Percentiles rank a stretch among this genome's conserved stretches.
These are phyloP conservation scores for Arabidopsis arenosa DNA, from an alignment of 345 rosid species.

Conservation along the genomic window DNA sequence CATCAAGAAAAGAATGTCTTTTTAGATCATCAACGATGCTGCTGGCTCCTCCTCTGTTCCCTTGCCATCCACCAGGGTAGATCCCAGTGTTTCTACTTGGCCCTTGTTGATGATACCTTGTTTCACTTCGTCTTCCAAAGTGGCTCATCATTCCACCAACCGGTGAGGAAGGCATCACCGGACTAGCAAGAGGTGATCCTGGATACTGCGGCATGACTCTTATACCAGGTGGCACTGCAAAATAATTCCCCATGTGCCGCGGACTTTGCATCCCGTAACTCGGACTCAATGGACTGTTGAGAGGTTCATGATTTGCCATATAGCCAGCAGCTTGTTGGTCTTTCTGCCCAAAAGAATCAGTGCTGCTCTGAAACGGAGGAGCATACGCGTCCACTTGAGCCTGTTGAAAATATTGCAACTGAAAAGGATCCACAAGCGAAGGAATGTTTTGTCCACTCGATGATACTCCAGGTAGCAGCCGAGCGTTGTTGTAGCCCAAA, in stretches of 20 bases:
- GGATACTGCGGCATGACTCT: slow-evolving; percentile 70
- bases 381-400: slow-evolving; percentile 57
- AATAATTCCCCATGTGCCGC: slow-evolving; percentile 59
- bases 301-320: slow-evolving; percentile 62
- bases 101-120: slow-evolving; percentile 59
- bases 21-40: slow-evolving; percentile 63
- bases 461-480: slow-evolving; percentile 36
- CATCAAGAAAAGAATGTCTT: slow-evolving; percentile 84
- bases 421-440: slow-evolving; percentile 67
- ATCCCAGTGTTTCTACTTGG: slow-evolving; percentile 61
- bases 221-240: slow-evolving; percentile 63
- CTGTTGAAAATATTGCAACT: slow-evolving; percentile 75
- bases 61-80: slow-evolving; percentile 87
- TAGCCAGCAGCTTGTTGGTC: slow-evolving; percentile 50
- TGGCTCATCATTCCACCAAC: slow-evolving; percentile 59
- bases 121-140: slow-evolving; percentile 65
- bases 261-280: slow-evolving; percentile 55
- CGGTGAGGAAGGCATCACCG: slow-evolving; percentile 75
- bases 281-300: slow-evolving; percentile 57
- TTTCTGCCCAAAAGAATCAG: slow-evolving; percentile 56
- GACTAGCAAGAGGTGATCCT: slow-evolving; percentile 69
- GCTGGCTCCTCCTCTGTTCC: slow-evolving; percentile 65
- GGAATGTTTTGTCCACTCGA: slow-evolving; percentile 47
- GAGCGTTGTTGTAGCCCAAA: slow-evolving; percentile 49
- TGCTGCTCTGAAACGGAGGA: slow-evolving; percentile 60